Conservation (phyloP, 352 stramenopile species). For the Globisporangium canariense region DNA sequence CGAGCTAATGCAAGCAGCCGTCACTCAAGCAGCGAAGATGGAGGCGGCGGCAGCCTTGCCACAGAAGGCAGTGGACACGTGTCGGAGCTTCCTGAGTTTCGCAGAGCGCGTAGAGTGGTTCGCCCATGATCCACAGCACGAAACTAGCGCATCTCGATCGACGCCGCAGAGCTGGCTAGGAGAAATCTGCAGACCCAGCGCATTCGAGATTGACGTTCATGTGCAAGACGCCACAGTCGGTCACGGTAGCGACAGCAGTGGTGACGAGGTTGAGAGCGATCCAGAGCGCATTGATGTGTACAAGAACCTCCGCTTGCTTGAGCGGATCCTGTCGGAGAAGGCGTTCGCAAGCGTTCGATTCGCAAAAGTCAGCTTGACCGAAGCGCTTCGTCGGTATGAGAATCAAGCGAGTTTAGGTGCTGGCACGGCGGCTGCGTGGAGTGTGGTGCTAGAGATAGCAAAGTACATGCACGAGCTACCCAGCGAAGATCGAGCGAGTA, state of each 20-base stretch:
- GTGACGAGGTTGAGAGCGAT: not conserved
- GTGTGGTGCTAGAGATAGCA: constrained; percentile 16
- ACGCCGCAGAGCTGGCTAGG: not conserved
- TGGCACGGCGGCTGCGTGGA: not conserved
- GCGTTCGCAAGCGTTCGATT: constrained; percentile 7
- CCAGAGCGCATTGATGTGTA: not conserved
- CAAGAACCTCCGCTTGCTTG: not conserved
- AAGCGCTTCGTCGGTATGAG: not conserved
- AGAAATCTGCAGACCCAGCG: not conserved
- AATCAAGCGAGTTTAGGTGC: not conserved
- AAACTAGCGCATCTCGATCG: not conserved
- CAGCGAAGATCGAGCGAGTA: constrained; percentile 22
- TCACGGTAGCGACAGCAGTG: not conserved
- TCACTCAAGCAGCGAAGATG: not conserved
- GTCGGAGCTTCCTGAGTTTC: constrained; percentile 4
- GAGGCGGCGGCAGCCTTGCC: not conserved
- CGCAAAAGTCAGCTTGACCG: constrained; percentile 3
- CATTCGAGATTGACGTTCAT: constrained; percentile 3
- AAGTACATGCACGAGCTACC: constrained; percentile 16
- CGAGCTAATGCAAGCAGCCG: not conserved
- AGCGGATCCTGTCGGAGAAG: not conserved
- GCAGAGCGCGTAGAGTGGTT: not conserved
- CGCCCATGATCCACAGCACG: not conserved
- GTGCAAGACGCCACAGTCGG: not conserved
- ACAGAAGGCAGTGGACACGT: not conserved